phyloP scores from a whole-genome alignment of 306 rosid species.

The Cucurbita moschata region DNA sequence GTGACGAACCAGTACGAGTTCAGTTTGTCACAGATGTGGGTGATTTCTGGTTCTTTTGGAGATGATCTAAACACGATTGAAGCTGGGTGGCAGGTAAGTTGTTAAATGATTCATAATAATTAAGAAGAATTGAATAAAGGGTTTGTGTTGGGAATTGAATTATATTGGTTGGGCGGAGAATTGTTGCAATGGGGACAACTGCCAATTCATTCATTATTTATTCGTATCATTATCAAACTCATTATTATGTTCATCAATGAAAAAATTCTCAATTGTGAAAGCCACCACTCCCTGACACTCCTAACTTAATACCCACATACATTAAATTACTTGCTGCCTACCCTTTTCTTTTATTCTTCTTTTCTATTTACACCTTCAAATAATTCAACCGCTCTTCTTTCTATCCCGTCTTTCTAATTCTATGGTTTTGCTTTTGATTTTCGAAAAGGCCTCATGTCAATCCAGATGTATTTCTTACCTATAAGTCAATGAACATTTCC shows the following conservation, averaged over 20 bases:
- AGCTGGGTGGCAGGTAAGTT: slow-evolving; percentile 93
- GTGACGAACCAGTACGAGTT: slow-evolving; percentile 73
- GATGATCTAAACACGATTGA: slow-evolving; percentile 87
- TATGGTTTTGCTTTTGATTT: too few species aligned
- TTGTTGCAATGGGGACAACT: not conserved
- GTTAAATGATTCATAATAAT: not conserved
- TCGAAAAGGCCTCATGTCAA: too few species aligned
- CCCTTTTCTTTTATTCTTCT: not conserved
- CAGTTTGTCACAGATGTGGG: slow-evolving; percentile 94
- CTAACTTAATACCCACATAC: not conserved
- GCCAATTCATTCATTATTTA: not conserved
- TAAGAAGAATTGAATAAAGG: not conserved
- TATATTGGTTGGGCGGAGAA: not conserved
- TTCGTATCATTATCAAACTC: not conserved
- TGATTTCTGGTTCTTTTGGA: slow-evolving; percentile 88
- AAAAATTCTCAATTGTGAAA: slow-evolving; percentile 12
- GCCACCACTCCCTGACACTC: not conserved
- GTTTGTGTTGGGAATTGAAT: slow-evolving; percentile 1
- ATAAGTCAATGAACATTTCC: too few species aligned
- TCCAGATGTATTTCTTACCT: too few species aligned
- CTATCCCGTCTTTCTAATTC: not conserved
- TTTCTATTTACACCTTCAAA: not conserved
- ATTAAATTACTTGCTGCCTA: not conserved
- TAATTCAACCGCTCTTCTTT: slow-evolving; percentile 22
- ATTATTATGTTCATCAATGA: not conserved